These are phyloP conservation scores for Yamadazyma kanchanaburiensis DNA, from an alignment of 1,139 yeast species.

Conservation along the genomic window DNA sequence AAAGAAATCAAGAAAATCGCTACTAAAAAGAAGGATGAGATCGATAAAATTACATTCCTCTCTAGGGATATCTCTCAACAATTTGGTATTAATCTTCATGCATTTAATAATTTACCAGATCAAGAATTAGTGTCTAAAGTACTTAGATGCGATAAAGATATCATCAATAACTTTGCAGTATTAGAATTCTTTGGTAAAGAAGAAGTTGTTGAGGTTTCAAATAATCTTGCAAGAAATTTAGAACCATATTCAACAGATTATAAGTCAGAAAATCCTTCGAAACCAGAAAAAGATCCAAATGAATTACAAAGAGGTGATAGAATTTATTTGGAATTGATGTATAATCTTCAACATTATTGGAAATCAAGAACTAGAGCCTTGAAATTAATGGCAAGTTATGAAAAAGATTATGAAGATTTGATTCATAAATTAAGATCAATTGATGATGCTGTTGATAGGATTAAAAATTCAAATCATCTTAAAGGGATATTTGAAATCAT, in stretches of 20 bases:
- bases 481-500: constrained; percentile 71
- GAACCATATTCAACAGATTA: constrained; percentile 67
- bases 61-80: constrained; percentile 75
- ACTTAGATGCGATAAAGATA: constrained; percentile 58
- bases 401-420: constrained; percentile 69
- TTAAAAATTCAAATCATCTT: constrained; percentile 56
- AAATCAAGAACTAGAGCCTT: constrained; percentile 73
- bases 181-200: constrained; percentile 69
- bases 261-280: constrained; percentile 38
- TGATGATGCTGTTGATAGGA: constrained; percentile 62
- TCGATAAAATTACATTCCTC: constrained; percentile 56
- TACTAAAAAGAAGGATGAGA: constrained; percentile 44
- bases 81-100: constrained; percentile 72
- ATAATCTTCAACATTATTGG: constrained; percentile 79
- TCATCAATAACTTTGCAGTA: constrained; percentile 56
- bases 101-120: constrained; percentile 51
- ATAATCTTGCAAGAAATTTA: constrained; percentile 57
- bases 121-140: constrained; percentile 56
- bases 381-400: constrained; percentile 55
- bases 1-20: constrained; percentile 63
- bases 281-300: constrained; percentile 71
- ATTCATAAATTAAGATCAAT: constrained; percentile 57
- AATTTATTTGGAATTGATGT: constrained; percentile 66
- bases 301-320: constrained; percentile 79
- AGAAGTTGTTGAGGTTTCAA: constrained; percentile 65